Percentiles rank a stretch among this genome's conserved stretches.
phyloP scores from a whole-genome alignment of 1,284 basidiomycete genomes.

The Tranzscheliella williamsii region DNA sequence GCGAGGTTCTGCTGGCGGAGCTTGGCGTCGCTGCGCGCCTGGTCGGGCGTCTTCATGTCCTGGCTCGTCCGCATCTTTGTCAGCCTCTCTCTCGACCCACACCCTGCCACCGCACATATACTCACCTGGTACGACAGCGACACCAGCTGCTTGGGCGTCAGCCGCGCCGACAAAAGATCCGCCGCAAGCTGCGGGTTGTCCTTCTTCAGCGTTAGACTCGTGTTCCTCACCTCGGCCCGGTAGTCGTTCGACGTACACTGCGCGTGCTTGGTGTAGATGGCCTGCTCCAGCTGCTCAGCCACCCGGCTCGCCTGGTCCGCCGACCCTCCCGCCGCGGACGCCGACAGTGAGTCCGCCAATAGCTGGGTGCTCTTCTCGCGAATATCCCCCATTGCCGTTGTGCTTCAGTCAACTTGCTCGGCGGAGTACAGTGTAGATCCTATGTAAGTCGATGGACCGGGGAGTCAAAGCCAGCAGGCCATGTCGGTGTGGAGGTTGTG shows the following conservation, averaged over 20 bases:
- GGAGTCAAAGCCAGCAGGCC: too few species aligned
- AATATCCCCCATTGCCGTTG: constrained; percentile 39
- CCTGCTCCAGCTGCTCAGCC: constrained; percentile 23
- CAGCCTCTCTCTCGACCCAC: too few species aligned
- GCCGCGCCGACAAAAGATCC: constrained; percentile 5
- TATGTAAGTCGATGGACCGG: too few species aligned
- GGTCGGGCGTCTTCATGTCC: constrained; percentile 27
- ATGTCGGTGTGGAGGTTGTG: too few species aligned
- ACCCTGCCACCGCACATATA: too few species aligned
- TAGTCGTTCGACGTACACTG: constrained; percentile 33
- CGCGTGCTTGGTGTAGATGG: constrained; percentile 14
- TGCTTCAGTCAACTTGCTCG: too few species aligned
- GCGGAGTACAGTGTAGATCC: too few species aligned
- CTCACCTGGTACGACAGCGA: too few species aligned
- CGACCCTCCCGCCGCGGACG: constrained; percentile 6
- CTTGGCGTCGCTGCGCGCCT: constrained; percentile 17
- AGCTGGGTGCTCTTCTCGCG: constrained; percentile 22
- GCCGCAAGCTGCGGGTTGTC: constrained; percentile 27
- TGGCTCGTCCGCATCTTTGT: constrained; percentile 3
- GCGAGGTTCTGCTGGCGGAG: constrained; percentile 27
- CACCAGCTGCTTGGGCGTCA: constrained; percentile 11
- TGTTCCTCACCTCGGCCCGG: constrained; percentile 21
- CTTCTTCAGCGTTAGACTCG: constrained; percentile 33
- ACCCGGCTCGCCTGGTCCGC: constrained; percentile 7
- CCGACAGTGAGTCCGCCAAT: constrained; percentile 20